Percentiles rank a stretch among this genome's conserved stretches.
Evolutionary conservation across 1,284 basidiomycete species (phyloP).

Genomic region (Ceratobasidium sp.): DNA sequence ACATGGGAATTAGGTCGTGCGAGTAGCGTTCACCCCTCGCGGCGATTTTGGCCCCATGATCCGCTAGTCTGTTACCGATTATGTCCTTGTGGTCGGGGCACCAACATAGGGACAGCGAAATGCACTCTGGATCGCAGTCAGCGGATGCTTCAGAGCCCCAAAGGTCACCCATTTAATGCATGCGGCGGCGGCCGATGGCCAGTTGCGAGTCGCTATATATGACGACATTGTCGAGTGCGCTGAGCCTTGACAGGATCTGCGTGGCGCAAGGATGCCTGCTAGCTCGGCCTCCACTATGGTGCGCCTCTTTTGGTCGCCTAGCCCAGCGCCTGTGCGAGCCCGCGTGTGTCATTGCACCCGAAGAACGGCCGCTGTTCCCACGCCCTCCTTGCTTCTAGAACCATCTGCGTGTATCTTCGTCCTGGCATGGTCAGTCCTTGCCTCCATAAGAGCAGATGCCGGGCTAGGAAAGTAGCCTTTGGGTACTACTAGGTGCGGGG

Average conservation of each 20-base stretch:
- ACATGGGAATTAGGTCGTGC: background rate
- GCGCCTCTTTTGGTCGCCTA: background rate
- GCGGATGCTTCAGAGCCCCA: background rate
- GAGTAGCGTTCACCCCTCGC: conserved; percentile 4
- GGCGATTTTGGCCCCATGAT: conserved; percentile 25
- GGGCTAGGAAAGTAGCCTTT: background rate
- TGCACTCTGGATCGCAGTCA: background rate
- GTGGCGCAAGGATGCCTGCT: background rate
- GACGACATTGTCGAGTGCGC: background rate
- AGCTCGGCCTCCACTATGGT: background rate
- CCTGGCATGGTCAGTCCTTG: background rate
- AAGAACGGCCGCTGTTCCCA: background rate
- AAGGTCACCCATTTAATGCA: background rate
- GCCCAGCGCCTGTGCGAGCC: background rate
- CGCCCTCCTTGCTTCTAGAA: background rate
- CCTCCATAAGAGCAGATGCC: background rate
- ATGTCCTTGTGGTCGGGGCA: conserved; percentile 45
- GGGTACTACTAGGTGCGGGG: too few relatives aligned
- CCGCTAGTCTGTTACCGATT: conserved; percentile 46
- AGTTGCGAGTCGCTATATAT: background rate
- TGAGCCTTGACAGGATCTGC: background rate
- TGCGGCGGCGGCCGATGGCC: too few relatives aligned
- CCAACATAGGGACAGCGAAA: conserved; percentile 15
- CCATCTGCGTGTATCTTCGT: background rate
- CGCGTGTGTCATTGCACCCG: background rate